Evolutionary conservation across 2,329 filamentous ascomycete species (phyloP), one percentile per base, ranked within the genome.

Genomic region (Pyricularia grisea): DNA sequence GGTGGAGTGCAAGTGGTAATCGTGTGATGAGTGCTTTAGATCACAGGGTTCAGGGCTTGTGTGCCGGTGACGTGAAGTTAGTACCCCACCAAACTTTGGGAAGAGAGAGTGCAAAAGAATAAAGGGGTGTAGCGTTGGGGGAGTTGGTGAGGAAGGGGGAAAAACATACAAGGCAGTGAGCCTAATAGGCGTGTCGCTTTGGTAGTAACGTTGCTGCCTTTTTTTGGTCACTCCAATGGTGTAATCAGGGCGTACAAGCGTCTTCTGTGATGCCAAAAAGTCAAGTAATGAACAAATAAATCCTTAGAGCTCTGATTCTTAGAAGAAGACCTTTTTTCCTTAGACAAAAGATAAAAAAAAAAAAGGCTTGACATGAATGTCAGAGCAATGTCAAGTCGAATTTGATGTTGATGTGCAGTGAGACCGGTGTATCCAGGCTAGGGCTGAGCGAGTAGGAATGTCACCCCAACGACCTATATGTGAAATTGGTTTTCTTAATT

Each of bases 141-240:
- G 33, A 2, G 10, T 6, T n/a, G 42, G 20, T 50, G 42, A 50
- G 42, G 9, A n/a, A 50, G 7, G 23, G 58, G 10, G n/a, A 5
- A n/a, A 27, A 11, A n/a, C n/a, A 25, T 23, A 25, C 58, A 61
- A 61, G 25, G 25, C 58, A 61, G 58, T 61, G n/a, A 61, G 58
- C 58, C 58, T 61, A 61, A 61, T 27, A 61, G 58, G n/a, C 58
- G 42, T 61, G 58, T 61, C 58, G 58, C 58, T n/a, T 61, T 61
- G 25, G 58, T 61, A 61, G 58, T 61, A 61, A 61, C n/a, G 58
- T 61, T 61, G 58, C 25, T 27, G n/a, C 10, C 25, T 27, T 61
- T 25, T 27, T n/a, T 60, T 60, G 58, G 25, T 61, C 58, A 61
- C 58, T 23, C n/a, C 58, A 61, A 61, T 61, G 42, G 58, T 61